Evolutionary conservation across 148 eudicot genomes (phyloP).

Genomic region (Drosera capensis): DNA sequence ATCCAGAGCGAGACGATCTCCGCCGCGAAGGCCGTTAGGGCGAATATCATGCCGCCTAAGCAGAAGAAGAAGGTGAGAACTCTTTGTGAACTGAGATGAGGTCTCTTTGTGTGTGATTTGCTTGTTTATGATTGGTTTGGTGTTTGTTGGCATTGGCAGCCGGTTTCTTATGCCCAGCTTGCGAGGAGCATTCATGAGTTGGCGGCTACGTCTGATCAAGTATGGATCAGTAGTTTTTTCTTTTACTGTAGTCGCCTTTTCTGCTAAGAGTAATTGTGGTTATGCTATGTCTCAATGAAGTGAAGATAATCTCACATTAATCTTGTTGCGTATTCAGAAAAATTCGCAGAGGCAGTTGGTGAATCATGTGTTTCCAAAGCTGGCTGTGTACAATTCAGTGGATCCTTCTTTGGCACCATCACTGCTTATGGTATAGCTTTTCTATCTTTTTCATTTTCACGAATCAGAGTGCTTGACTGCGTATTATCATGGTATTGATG

Average conservation of each 20-base stretch:
- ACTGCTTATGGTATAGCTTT: constrained; percentile 71
- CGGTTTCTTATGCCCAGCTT: constrained; percentile 94
- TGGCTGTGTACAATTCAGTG: constrained; percentile 98
- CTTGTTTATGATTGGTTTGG: not conserved
- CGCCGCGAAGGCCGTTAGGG: constrained; percentile 88
- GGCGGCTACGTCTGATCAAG: constrained; percentile 91
- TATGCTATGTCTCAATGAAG: no score
- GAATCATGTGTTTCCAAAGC: constrained; percentile 96
- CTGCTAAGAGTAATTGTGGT: no score
- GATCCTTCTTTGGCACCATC: constrained; percentile 98
- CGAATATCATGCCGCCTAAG: constrained; percentile 70
- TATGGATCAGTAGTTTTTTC: constrained; percentile 11
- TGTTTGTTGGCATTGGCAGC: constrained; percentile 21
- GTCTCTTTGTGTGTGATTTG: not conserved
- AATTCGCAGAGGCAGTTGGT: constrained; percentile 79
- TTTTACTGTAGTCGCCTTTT: not conserved
- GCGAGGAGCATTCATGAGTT: constrained; percentile 96
- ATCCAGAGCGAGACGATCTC: constrained; percentile 92
- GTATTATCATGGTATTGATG: no score
- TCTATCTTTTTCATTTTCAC: no score
- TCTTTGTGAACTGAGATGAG: not conserved
- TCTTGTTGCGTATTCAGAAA: constrained; percentile 41
- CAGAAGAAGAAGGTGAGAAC: constrained; percentile 53
- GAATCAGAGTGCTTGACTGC: no score
- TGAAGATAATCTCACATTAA: not conserved